phyloP scores from a whole-genome alignment of 2,329 filamentous ascomycete species.

The Ophiostoma triangulosporum region DNA sequence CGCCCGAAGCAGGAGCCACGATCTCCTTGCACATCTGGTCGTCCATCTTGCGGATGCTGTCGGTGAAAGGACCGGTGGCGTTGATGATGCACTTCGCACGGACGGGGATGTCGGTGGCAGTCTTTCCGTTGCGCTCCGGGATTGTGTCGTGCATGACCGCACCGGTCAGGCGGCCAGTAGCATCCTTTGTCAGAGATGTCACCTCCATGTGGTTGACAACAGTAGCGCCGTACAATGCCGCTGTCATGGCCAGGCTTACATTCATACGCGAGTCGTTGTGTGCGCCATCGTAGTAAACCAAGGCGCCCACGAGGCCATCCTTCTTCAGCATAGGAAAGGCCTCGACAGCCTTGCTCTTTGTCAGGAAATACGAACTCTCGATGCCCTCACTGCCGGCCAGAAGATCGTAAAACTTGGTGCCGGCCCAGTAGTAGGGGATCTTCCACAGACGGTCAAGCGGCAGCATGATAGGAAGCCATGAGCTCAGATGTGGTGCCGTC shows the following conservation, averaged over 20 bases:
- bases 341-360: conserved; percentile 62
- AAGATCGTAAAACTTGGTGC: conserved; percentile 66
- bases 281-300: conserved; percentile 78
- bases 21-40: conserved; percentile 58
- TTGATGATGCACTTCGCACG: conserved; percentile 71
- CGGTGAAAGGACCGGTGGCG: conserved; percentile 70
- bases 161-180: conserved; percentile 53
- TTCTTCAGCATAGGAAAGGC: conserved; percentile 67
- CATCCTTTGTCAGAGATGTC: conserved; percentile 59
- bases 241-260: conserved; percentile 67
- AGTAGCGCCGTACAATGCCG: conserved; percentile 65
- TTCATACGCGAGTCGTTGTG: conserved; percentile 86
- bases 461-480: conserved; percentile 72
- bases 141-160: conserved; percentile 53
- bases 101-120: conserved; percentile 48
- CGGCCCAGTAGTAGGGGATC: conserved; percentile 58
- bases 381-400: conserved; percentile 71
- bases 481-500: conserved; percentile 68
- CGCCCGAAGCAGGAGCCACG: conserved; percentile 66
- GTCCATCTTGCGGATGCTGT: conserved; percentile 69
- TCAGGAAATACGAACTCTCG: conserved; percentile 71
- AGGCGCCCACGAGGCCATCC: conserved; percentile 57
- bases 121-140: conserved; percentile 33
- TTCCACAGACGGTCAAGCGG: conserved; percentile 75
- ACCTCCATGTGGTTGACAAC: conserved; percentile 73